Percentiles rank a stretch among this genome's conserved stretches.
Conservation (phyloP, 192 early-diverging fungal species). For the Chytriomyces sp. region DNA sequence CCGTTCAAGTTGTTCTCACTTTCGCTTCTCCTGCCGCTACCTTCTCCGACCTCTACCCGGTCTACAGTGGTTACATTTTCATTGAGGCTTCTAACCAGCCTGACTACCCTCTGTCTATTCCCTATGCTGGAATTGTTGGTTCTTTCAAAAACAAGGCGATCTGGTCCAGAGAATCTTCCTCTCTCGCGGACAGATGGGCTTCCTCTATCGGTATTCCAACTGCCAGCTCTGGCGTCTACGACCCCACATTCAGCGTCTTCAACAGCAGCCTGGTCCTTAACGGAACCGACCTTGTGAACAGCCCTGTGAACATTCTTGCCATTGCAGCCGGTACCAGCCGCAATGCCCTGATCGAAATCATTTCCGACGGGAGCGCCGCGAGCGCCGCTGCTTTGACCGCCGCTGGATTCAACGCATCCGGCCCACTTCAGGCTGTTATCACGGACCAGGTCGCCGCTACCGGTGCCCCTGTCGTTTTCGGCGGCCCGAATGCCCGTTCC, state of each 20-base stretch:
- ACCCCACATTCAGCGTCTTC: not conserved
- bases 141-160: not conserved
- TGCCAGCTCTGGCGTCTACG: slow-evolving; percentile 3
- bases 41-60: slow-evolving; percentile 21
- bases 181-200: not conserved
- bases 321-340: slow-evolving; percentile 19
- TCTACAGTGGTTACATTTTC: slow-evolving; percentile 40
- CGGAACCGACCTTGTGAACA: too few relatives aligned
- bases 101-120: slow-evolving; percentile 25
- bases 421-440: not conserved
- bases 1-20: slow-evolving; percentile 30
- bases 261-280: slow-evolving; percentile 6
- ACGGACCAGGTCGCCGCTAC: not conserved
- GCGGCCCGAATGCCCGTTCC: not conserved
- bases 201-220: not conserved
- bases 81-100: slow-evolving; percentile 1
- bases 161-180: not conserved
- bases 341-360: slow-evolving; percentile 8
- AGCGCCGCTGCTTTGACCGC: not conserved
- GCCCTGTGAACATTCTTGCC: not conserved
- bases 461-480: too few relatives aligned
- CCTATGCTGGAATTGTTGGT: slow-evolving; percentile 35
- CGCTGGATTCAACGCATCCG: not conserved
- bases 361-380: not conserved
- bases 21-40: slow-evolving; percentile 30